Conservation (phyloP, 1,284 basidiomycete genomes). For the Salmacisia buchloeana region DNA sequence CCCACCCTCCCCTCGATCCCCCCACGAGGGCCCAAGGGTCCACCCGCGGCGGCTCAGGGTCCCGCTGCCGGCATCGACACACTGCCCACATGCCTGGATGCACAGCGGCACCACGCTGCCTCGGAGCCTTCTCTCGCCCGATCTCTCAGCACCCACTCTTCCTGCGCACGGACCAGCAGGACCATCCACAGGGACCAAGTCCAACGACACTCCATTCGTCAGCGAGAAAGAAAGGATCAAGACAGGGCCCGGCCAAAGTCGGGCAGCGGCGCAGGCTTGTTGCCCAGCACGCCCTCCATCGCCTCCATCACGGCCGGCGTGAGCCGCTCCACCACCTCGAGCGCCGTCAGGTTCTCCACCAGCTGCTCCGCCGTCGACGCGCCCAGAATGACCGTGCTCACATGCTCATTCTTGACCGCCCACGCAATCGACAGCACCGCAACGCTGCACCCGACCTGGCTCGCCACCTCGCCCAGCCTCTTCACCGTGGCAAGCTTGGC, state of each 20-base stretch:
- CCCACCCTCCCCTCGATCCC: too few relatives aligned
- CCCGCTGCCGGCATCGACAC: too few relatives aligned
- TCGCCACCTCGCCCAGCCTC: conserved; percentile 64
- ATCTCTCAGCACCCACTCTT: too few relatives aligned
- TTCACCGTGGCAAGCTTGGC: conserved; percentile 62
- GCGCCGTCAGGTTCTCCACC: conserved; percentile 64
- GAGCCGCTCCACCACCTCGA: conserved; percentile 37
- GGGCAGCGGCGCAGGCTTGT: conserved; percentile 29
- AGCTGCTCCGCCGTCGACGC: conserved; percentile 60
- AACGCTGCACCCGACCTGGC: conserved; percentile 57
- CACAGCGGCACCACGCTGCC: too few relatives aligned
- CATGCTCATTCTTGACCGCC: conserved; percentile 67
- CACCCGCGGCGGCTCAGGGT: too few relatives aligned
- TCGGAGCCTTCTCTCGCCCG: too few relatives aligned
- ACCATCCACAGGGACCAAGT: too few relatives aligned
- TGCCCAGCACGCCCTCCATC: conserved; percentile 35
- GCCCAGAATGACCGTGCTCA: conserved; percentile 57
- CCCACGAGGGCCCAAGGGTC: too few relatives aligned
- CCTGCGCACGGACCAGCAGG: too few relatives aligned
- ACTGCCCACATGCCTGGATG: too few relatives aligned
- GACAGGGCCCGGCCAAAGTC: conserved; percentile 11
- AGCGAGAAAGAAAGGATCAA: too few relatives aligned
- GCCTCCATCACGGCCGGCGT: conserved; percentile 30
- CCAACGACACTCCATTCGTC: too few relatives aligned
- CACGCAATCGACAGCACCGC: conserved; percentile 70